These are phyloP conservation scores for Citeromyces siamensis DNA, from an alignment of 1,139 yeast species.

Conservation along the genomic window DNA sequence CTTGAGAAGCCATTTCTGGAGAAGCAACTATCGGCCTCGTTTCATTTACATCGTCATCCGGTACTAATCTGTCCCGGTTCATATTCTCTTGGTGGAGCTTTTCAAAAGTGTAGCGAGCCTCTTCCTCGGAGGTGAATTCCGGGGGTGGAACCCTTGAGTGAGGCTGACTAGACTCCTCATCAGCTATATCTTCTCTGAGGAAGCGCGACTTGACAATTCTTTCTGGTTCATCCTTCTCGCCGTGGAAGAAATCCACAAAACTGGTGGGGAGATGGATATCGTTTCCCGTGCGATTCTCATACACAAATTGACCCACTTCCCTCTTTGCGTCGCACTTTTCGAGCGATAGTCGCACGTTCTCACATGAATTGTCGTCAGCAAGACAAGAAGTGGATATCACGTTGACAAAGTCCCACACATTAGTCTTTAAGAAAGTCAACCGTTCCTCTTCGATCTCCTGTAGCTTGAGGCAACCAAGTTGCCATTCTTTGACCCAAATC, in stretches of 20 bases:
- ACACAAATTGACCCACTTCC: constrained; percentile 48
- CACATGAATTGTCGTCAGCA: constrained; percentile 66
- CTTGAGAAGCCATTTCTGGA: neutral
- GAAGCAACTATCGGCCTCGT: no score
- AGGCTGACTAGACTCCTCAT: no score
- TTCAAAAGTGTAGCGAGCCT: neutral
- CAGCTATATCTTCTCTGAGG: neutral
- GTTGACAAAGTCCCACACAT: constrained; percentile 77
- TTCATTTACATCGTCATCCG: no score
- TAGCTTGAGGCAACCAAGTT: constrained; percentile 48
- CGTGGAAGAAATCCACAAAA: constrained; percentile 34
- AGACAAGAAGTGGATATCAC: constrained; percentile 68
- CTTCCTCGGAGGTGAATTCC: neutral
- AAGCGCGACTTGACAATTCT: neutral
- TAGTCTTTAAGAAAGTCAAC: constrained; percentile 61
- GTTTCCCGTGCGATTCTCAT: constrained; percentile 53
- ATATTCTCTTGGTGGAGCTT: neutral
- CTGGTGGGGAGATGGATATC: constrained; percentile 45
- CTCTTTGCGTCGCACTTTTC: constrained; percentile 55
- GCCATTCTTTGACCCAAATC: constrained; percentile 76
- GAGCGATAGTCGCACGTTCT: constrained; percentile 50
- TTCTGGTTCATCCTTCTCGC: constrained; percentile 20
- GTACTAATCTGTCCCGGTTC: neutral
- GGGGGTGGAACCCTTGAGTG: neutral
- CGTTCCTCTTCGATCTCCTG: constrained; percentile 74